Evolutionary conservation across 2,329 filamentous ascomycete genomes (phyloP), one percentile per base, ranked within the genome.

Genomic region (Penicillium sp.): DNA sequence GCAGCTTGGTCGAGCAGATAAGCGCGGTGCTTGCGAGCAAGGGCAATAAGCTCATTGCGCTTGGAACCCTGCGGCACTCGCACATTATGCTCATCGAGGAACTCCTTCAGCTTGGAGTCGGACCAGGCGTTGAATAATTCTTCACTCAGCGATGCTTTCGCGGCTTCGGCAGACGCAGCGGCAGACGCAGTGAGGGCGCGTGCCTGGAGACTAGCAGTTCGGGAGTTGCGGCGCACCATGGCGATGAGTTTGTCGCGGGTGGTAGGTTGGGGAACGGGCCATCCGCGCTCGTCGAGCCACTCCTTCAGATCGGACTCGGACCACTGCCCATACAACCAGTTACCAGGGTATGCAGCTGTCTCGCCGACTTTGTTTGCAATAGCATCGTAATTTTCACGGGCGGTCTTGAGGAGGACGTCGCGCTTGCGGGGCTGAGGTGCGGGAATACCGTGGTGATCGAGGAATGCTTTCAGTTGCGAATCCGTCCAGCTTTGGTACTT

Each of bases 321-420:
- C 94, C 94, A 99, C 7, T 88, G 82, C 57, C 87, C 83, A 71
- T 97, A 99, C 42, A 97, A 79, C 94, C 94, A 97, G 77, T 97
- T 86, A 37, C 94, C 94, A 31, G 94, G 94, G 70, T 97, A 97
- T n/a, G 85, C 78, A 50, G 85, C 78, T 14, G 90, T 88, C 76
- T 97, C 88, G 57, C 90, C 90, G 53, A 81, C 73, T 74, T 86
- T 88, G 75, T 90, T 86, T 15, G 93, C 91, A 54, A 87, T 76
- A 1, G 83, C 76, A 65, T 96, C 89, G 70, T 96, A 97, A 75
- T 86, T 92, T 61, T 88, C 82, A 60, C 93, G 90, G 57, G 87
- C 85, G 66, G 90, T 85, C 66, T 88, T 83, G 62, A 97, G 81
- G 44, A 97, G 78, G 25, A 85, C 86, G 72, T 97, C 93, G 67